These are phyloP conservation scores for Fusarium staphyleae DNA, from an alignment of 2,329 filamentous ascomycete species.

Conservation along the genomic window DNA sequence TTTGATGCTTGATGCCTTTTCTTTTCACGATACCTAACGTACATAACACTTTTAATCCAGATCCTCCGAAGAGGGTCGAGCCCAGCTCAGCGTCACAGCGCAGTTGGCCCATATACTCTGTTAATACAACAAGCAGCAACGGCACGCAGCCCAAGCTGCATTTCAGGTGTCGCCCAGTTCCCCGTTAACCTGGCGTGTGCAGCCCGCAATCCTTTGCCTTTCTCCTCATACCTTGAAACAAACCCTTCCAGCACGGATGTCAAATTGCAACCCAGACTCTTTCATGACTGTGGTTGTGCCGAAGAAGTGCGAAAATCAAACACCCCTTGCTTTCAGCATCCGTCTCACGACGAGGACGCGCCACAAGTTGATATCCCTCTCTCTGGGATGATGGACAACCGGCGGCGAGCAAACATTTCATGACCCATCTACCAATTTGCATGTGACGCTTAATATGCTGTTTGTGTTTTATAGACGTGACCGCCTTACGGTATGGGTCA, in stretches of 20 bases:
- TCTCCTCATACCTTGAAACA: background rate
- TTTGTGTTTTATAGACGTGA: conserved; percentile 4
- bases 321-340: conserved; percentile 42
- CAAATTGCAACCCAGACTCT: conserved; percentile 96
- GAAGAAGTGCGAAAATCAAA: conserved; percentile 96
- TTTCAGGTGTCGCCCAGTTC: conserved; percentile 24
- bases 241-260: conserved; percentile 84
- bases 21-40: conserved; percentile 43
- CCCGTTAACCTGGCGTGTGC: conserved; percentile 1
- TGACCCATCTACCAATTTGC: conserved; percentile 6
- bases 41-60: conserved; percentile 34
- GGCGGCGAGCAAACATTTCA: conserved; percentile 44
- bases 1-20: conserved; percentile 26
- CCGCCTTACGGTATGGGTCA: too few relatives aligned
- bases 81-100: conserved; percentile 8
- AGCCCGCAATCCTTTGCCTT: background rate
- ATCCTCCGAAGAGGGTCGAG: conserved; percentile 20
- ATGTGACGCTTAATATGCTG: conserved; percentile 12
- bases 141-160: conserved; percentile 26
- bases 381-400: conserved; percentile 18
- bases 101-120: conserved; percentile 33
- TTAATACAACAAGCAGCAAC: conserved; percentile 38
- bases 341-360: conserved; percentile 38
- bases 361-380: conserved; percentile 26
- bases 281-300: conserved; percentile 93